phyloP scores from a whole-genome alignment of 805 yeast genomes.

The Kluyveromyces aestuarii region DNA sequence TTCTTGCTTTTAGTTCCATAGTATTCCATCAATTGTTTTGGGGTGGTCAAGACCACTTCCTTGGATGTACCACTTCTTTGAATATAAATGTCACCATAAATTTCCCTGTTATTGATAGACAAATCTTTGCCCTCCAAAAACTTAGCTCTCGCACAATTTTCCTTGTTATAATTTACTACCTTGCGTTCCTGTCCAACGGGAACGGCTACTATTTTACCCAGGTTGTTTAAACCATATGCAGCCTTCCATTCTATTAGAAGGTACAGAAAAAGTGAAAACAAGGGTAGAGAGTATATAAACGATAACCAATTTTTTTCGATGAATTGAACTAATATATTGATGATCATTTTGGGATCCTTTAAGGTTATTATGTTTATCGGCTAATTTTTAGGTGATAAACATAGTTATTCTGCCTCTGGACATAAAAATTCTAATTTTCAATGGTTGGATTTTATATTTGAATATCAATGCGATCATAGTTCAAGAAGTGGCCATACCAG shows the following conservation, averaged over 20 bases:
- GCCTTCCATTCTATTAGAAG: not conserved
- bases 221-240: not conserved
- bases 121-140: not conserved
- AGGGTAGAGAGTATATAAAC: not conserved
- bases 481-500: too few relatives aligned
- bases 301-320: not conserved
- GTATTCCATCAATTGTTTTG: not conserved
- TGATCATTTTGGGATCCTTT: too few relatives aligned
- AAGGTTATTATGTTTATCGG: too few relatives aligned
- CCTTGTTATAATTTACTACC: not conserved
- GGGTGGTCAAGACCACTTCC: not conserved
- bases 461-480: too few relatives aligned
- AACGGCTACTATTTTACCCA: not conserved
- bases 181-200: not conserved
- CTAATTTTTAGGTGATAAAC: too few relatives aligned
- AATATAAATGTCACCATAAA: not conserved
- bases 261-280: not conserved
- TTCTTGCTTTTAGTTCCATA: not conserved
- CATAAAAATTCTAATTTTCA: too few relatives aligned
- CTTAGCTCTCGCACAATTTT: not conserved
- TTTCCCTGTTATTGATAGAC: not conserved
- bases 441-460: too few relatives aligned
- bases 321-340: not conserved
- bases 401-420: too few relatives aligned
- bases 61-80: slow-evolving; percentile 1